These are phyloP conservation scores for Paraphaeosphaeria sporulosa DNA, from an alignment of 2,329 filamentous ascomycete genomes.

Conservation along the genomic window DNA sequence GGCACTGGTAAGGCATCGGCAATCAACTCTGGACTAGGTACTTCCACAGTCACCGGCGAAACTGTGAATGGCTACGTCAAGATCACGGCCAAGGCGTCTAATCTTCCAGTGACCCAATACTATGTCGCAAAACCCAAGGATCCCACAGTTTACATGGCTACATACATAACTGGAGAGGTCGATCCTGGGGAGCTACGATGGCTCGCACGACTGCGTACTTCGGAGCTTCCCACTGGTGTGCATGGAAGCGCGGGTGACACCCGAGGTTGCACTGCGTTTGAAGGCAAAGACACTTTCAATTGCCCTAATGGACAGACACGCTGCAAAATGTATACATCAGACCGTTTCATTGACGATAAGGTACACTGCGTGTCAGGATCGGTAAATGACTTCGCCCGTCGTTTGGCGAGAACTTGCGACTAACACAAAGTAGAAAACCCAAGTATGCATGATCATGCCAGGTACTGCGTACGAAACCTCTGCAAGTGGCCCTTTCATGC, in stretches of 20 bases:
- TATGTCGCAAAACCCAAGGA: conserved; percentile 33
- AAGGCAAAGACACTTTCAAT: conserved; percentile 35
- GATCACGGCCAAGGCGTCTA: conserved; percentile 29
- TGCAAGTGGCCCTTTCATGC: conserved; percentile 34
- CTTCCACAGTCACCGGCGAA: conserved; percentile 32
- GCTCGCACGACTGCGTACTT: conserved; percentile 13
- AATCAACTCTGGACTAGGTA: conserved; percentile 33
- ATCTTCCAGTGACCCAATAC: conserved; percentile 30
- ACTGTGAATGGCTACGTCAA: conserved; percentile 32
- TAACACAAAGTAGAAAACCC: conserved; percentile 21
- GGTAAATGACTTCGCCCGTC: conserved; percentile 13
- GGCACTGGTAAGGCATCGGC: conserved; percentile 27
- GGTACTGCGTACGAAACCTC: conserved; percentile 32
- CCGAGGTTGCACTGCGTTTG: conserved; percentile 29
- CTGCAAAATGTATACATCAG: conserved; percentile 34
- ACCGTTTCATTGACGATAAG: conserved; percentile 34
- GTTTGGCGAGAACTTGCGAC: not conserved
- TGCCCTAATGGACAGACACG: conserved; percentile 27
- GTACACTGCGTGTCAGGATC: conserved; percentile 32
- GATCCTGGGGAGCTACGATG: conserved; percentile 34
- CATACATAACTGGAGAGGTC: conserved; percentile 30
- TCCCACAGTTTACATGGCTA: conserved; percentile 32
- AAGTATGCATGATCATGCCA: conserved; percentile 35
- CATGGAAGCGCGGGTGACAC: conserved; percentile 31
- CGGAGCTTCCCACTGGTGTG: conserved; percentile 29